Percentiles rank a stretch among this genome's conserved stretches.
phyloP scores from a whole-genome alignment of 1,284 basidiomycete genomes.

The Rhodotorula sp. region DNA sequence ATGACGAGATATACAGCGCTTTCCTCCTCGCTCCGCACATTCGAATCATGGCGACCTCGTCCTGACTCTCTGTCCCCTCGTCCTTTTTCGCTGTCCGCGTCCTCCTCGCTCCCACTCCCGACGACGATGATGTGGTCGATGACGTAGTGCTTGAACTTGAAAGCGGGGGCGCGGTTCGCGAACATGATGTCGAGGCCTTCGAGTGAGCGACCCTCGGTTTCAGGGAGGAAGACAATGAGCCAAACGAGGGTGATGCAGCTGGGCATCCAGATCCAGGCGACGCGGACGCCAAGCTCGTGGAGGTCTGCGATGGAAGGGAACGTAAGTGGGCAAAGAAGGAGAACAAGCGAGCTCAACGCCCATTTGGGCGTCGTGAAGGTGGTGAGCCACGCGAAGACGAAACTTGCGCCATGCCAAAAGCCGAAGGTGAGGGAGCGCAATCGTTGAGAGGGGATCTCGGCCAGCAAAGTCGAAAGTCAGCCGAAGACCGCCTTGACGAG shows the following conservation, averaged over 20 bases:
- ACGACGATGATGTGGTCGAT: background rate
- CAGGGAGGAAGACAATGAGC: conserved; percentile 9
- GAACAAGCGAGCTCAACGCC: background rate
- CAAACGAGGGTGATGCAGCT: conserved; percentile 1
- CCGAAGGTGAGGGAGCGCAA: conserved; percentile 4
- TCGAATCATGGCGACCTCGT: background rate
- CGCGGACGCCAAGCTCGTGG: background rate
- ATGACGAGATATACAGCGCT: background rate
- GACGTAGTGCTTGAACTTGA: conserved; percentile 1
- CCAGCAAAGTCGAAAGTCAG: background rate
- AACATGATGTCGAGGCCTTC: conserved; percentile 7
- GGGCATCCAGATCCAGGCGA: conserved; percentile 10
- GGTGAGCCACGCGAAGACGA: background rate
- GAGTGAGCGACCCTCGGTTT: conserved; percentile 3
- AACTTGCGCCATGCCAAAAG: background rate
- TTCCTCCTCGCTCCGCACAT: background rate
- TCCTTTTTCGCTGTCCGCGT: background rate
- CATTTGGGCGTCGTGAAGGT: background rate
- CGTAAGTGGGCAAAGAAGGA: background rate
- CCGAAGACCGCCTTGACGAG: background rate
- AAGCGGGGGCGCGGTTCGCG: background rate
- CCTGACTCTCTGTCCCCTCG: background rate
- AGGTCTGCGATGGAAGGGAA: background rate
- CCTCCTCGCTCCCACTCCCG: background rate
- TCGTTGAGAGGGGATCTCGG: conserved; percentile 3